These are phyloP conservation scores for Apophysomyces elegans DNA, from an alignment of 371 early-diverging fungal species.

Conservation along the genomic window DNA sequence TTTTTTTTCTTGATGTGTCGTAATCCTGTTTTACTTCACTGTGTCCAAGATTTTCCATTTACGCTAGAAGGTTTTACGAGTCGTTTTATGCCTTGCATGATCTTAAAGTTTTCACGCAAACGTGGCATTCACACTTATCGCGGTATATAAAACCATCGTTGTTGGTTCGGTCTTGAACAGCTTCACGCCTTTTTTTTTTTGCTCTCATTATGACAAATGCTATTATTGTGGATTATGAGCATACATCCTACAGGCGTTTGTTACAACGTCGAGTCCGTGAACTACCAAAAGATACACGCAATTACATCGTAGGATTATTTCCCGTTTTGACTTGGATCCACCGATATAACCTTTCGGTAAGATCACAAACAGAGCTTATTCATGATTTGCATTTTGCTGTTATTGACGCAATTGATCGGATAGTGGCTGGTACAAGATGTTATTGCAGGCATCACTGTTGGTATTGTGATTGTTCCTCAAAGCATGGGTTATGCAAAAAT, in stretches of 20 bases:
- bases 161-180: background rate
- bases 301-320: conserved; percentile 48
- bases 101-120: background rate
- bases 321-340: conserved; percentile 74
- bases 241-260: conserved; percentile 24
- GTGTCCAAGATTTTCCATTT: no score
- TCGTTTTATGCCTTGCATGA: no score
- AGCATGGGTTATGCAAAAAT: conserved; percentile 85
- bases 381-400: background rate
- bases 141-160: background rate
- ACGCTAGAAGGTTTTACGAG: no score
- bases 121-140: background rate
- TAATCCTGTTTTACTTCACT: no score
- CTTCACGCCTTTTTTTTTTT: background rate
- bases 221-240: conserved; percentile 47
- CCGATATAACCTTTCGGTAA: conserved; percentile 59
- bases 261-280: conserved; percentile 22
- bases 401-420: background rate
- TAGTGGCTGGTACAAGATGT: conserved; percentile 82
- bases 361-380: no score
- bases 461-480: conserved; percentile 88
- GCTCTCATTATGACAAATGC: conserved; percentile 2
- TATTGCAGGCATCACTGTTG: conserved; percentile 88
- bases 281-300: conserved; percentile 30
- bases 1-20: no score